phyloP scores from a whole-genome alignment of 2,329 filamentous ascomycete genomes.

The Paraconiothyrium brasiliense region DNA sequence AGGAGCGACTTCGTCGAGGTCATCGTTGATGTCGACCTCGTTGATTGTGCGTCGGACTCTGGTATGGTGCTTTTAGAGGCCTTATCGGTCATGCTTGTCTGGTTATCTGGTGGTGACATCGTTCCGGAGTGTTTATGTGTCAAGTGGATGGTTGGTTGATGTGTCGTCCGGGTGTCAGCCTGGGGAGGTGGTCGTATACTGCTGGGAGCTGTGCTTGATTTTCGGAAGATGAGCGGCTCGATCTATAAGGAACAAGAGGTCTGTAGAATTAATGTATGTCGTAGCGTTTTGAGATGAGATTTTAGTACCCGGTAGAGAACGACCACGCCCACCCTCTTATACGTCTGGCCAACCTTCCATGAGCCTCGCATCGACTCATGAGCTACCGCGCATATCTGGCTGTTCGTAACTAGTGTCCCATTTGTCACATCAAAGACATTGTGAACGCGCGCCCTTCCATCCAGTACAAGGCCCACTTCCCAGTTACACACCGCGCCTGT shows the following conservation, averaged over 20 bases:
- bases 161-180: no score
- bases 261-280: not conserved
- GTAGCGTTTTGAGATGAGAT: conserved; percentile 5
- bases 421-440: not conserved
- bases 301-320: not conserved
- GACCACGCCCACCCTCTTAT: conserved; percentile 1
- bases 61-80: not conserved
- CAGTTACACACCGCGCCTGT: conserved; percentile 4
- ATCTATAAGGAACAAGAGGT: not conserved
- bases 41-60: conserved; percentile 22
- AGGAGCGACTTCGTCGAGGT: conserved; percentile 35
- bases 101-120: conserved; percentile 1
- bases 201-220: not conserved
- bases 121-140: not conserved
- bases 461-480: not conserved
- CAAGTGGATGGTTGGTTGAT: not conserved
- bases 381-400: not conserved
- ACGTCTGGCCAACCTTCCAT: not conserved
- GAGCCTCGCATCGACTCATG: not conserved
- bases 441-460: conserved; percentile 1
- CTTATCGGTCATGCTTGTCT: not conserved
- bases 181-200: not conserved
- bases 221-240: not conserved
- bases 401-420: not conserved
- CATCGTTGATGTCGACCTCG: conserved; percentile 35